A percentile compares a stretch with the other conserved stretches of the same genome.
phyloP scores from a whole-genome alignment of 164 flowering plant species.

The Nymphaea thermarum region DNA sequence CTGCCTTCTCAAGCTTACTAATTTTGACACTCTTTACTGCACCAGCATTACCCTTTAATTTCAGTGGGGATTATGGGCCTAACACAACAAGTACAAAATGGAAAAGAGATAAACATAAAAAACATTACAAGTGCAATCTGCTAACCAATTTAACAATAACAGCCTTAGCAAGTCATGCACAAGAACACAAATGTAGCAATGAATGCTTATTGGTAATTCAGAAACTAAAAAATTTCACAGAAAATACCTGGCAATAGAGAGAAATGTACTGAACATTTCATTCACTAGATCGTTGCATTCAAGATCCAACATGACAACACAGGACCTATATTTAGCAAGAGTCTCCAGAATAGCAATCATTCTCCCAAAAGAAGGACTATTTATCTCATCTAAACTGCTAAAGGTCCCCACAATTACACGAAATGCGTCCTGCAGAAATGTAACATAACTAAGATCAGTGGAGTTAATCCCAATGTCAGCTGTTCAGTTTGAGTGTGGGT shows the following conservation, averaged over 20 bases:
- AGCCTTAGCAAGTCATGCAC: neutral
- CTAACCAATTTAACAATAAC: too few species aligned
- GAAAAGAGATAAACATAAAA: too few species aligned
- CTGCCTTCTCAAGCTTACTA: too few species aligned
- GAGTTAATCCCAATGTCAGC: too few species aligned
- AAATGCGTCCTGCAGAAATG: slow-evolving; percentile 67
- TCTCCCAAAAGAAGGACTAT: slow-evolving; percentile 79
- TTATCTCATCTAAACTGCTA: slow-evolving; percentile 64
- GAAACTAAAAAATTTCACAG: too few species aligned
- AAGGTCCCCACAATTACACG: slow-evolving; percentile 76
- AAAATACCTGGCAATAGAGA: slow-evolving; percentile 71
- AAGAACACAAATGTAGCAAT: neutral
- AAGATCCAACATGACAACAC: slow-evolving; percentile 97
- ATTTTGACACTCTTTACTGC: too few species aligned
- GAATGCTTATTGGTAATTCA: too few species aligned
- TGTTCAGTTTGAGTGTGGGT: too few species aligned
- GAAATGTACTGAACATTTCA: slow-evolving; percentile 72
- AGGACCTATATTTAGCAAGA: slow-evolving; percentile 90
- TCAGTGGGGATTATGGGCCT: too few species aligned
- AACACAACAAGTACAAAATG: too few species aligned
- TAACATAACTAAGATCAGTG: neutral
- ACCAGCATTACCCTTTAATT: too few species aligned
- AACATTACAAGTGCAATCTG: too few species aligned
- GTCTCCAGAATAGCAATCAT: slow-evolving; percentile 89
- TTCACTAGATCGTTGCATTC: slow-evolving; percentile 87